Conservation (phyloP, 257 asterid genomes). For the Linderniella brevidens region DNA sequence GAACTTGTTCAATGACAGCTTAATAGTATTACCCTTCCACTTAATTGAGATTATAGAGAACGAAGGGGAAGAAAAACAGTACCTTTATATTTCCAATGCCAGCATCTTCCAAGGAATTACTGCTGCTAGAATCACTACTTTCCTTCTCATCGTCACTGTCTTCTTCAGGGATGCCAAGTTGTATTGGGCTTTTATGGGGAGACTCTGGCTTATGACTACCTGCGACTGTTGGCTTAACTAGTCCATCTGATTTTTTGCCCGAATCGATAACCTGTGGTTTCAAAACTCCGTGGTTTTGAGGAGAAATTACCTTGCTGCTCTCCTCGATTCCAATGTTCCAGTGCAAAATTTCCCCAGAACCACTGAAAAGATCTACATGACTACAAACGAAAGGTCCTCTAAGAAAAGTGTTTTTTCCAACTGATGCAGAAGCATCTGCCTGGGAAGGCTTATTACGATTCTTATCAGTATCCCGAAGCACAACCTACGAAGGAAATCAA, state of each 20-base stretch:
- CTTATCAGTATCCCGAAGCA: slow-evolving; percentile 16
- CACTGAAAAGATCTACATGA: slow-evolving; percentile 78
- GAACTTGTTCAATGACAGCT: too few relatives aligned
- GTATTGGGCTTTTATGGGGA: slow-evolving; percentile 18
- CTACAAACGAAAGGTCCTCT: slow-evolving; percentile 59
- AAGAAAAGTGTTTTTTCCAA: slow-evolving; percentile 24
- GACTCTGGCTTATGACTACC: slow-evolving; percentile 30
- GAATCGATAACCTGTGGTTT: slow-evolving; percentile 19
- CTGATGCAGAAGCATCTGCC: slow-evolving; percentile 22
- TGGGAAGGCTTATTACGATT: slow-evolving; percentile 20
- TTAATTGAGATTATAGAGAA: slow-evolving; percentile 2
- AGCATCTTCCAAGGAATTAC: slow-evolving; percentile 32
- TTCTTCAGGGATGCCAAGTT: slow-evolving; percentile 53
- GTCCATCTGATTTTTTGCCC: slow-evolving; percentile 26
- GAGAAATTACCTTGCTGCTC: slow-evolving; percentile 18
- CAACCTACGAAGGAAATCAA: slow-evolving; percentile 23
- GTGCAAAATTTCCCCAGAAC: slow-evolving; percentile 89
- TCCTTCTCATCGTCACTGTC: slow-evolving; percentile 54
- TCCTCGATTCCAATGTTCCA: slow-evolving; percentile 64
- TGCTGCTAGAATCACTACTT: slow-evolving; percentile 34
- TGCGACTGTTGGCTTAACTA: slow-evolving; percentile 22
- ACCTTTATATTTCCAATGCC: slow-evolving; percentile 24
- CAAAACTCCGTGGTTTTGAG: slow-evolving; percentile 21
- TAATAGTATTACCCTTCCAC: too few relatives aligned
- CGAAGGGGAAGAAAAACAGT: slow-evolving; percentile 1